phyloP scores from a whole-genome alignment of 1,284 basidiomycete species.

The Inonotus obliquus region DNA sequence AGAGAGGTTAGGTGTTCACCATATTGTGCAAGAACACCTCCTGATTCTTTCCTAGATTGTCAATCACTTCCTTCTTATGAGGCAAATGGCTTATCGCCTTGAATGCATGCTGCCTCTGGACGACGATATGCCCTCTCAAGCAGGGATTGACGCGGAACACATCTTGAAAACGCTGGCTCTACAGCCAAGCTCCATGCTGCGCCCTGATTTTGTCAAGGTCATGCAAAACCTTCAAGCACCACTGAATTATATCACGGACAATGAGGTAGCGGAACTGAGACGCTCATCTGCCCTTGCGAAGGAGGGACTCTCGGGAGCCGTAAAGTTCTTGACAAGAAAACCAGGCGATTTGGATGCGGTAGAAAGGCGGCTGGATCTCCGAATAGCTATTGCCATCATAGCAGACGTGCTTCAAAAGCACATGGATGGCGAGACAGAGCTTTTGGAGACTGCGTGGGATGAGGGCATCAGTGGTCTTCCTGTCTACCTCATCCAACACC shows the following conservation, averaged over 20 bases:
- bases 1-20: slow-evolving; percentile 38
- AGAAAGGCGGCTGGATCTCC: slow-evolving; percentile 48
- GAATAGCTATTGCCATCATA: slow-evolving; percentile 57
- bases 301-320: slow-evolving; percentile 56
- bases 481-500: slow-evolving; percentile 39
- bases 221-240: slow-evolving; percentile 49
- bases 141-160: slow-evolving; percentile 61
- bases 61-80: slow-evolving; percentile 57
- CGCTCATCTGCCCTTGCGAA: slow-evolving; percentile 59
- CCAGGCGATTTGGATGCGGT: slow-evolving; percentile 46
- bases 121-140: slow-evolving; percentile 52
- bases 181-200: slow-evolving; percentile 57
- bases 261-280: slow-evolving; percentile 51
- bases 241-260: slow-evolving; percentile 54
- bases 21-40: neutral
- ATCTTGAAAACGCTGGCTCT: slow-evolving; percentile 56
- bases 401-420: slow-evolving; percentile 43
- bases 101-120: slow-evolving; percentile 53
- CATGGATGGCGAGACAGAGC: slow-evolving; percentile 46
- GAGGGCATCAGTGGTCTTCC: slow-evolving; percentile 44
- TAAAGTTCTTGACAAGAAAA: slow-evolving; percentile 52
- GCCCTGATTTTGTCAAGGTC: slow-evolving; percentile 49
- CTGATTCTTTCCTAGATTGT: slow-evolving; percentile 45
- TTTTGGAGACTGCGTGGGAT: slow-evolving; percentile 54
- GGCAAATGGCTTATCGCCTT: slow-evolving; percentile 58